A percentile compares a stretch with the other conserved stretches of the same genome.
Evolutionary conservation across 1,139 yeast species (phyloP).

Genomic region (Debaryomyces robertsiae): DNA sequence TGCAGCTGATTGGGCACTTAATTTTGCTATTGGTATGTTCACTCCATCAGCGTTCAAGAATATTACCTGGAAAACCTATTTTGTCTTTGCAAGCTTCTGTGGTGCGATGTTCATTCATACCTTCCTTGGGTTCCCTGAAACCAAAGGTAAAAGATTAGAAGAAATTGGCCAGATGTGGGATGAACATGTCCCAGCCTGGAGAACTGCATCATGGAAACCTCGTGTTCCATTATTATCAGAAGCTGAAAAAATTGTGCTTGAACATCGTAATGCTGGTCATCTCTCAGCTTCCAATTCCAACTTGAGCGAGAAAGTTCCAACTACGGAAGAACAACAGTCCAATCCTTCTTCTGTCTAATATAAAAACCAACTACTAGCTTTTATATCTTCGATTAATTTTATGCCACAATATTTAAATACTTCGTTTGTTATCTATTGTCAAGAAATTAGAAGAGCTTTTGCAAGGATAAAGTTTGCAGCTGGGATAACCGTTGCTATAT

Average conservation of each 20-base stretch:
- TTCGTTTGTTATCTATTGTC: too few relatives aligned
- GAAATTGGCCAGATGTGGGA: slow-evolving; percentile 65
- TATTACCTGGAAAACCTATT: slow-evolving; percentile 52
- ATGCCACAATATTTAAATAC: too few relatives aligned
- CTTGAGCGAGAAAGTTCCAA: too few relatives aligned
- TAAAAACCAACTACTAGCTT: too few relatives aligned
- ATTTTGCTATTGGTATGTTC: slow-evolving; percentile 48
- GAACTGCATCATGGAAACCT: slow-evolving; percentile 45
- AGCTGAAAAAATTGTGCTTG: slow-evolving; percentile 22
- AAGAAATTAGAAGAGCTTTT: too few relatives aligned
- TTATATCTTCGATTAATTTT: too few relatives aligned
- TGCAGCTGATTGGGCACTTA: slow-evolving; percentile 50
- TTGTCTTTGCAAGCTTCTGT: slow-evolving; percentile 52
- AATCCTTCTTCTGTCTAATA: too few relatives aligned
- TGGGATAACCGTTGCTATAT: too few relatives aligned
- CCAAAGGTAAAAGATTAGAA: slow-evolving; percentile 64
- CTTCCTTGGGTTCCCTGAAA: slow-evolving; percentile 67
- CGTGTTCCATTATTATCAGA: slow-evolving; percentile 44
- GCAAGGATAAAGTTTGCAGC: too few relatives aligned
- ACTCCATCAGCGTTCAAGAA: slow-evolving; percentile 48
- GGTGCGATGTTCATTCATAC: slow-evolving; percentile 58
- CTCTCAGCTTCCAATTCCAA: too few relatives aligned
- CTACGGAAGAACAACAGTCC: too few relatives aligned
- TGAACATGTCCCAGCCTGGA: slow-evolving; percentile 63
- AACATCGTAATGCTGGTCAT: too few relatives aligned